These are phyloP conservation scores for Wickerhamiella nectarea DNA, from an alignment of 805 yeast species.

Conservation along the genomic window DNA sequence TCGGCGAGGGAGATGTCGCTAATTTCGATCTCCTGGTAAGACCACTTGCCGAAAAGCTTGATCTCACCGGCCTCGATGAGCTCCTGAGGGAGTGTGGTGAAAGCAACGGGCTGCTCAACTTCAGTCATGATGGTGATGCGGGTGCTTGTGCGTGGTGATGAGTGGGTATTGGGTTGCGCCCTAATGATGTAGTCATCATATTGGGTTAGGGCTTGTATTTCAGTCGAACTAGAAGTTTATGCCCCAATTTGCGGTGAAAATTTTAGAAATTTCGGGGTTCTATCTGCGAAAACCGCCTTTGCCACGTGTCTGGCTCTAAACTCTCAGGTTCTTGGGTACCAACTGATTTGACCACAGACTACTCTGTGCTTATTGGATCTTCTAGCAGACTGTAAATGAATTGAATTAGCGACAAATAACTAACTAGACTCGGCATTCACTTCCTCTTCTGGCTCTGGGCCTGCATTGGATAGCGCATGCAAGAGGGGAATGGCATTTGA, in stretches of 20 bases:
- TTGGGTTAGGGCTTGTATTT: no score
- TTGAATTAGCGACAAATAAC: no score
- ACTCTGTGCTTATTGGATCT: no score
- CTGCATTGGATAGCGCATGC: slow-evolving; percentile 26
- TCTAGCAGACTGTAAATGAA: no score
- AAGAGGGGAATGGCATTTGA: slow-evolving; percentile 49
- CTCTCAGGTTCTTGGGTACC: no score
- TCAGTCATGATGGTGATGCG: slow-evolving; percentile 33
- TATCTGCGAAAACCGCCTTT: no score
- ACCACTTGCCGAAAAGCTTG: slow-evolving; percentile 99
- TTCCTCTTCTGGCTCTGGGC: not conserved
- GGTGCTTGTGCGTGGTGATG: slow-evolving; percentile 8
- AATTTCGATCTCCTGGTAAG: slow-evolving; percentile 93
- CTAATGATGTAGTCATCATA: not conserved
- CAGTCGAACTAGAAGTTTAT: no score
- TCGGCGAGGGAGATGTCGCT: slow-evolving; percentile 97
- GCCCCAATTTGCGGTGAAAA: no score
- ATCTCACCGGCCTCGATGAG: slow-evolving; percentile 92
- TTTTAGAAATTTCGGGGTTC: no score
- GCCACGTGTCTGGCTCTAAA: no score
- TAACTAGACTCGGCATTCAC: not conserved
- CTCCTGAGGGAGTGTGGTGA: slow-evolving; percentile 93
- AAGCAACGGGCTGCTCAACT: slow-evolving; percentile 70
- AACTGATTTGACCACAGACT: no score
- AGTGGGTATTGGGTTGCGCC: slow-evolving; percentile 5